Evolutionary conservation across 2,329 filamentous ascomycete genomes (phyloP).

Genomic region (Sphaceloma murrayae): DNA sequence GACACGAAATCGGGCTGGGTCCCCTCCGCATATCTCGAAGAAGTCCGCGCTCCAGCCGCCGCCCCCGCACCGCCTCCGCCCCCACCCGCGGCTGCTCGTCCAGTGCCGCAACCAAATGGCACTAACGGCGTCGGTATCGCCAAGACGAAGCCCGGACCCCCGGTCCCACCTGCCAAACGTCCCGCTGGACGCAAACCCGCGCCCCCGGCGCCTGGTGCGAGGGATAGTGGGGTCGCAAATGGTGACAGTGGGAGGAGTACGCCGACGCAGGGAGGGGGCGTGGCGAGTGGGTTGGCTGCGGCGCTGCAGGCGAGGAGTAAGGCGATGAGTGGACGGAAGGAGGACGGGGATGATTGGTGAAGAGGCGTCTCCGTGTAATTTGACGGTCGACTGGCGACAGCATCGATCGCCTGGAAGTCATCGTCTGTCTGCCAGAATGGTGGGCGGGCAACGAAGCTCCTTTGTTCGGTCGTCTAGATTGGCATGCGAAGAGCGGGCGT

Average conservation of each 20-base stretch:
- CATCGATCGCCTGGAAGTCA: no score
- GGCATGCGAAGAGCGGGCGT: no score
- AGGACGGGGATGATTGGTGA: constrained; percentile 31
- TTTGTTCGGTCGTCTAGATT: no score
- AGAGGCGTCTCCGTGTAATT: no score
- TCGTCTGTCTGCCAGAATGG: no score
- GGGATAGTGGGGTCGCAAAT: constrained; percentile 51
- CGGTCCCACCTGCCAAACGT: constrained; percentile 70
- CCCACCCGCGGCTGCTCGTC: constrained; percentile 47
- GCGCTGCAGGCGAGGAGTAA: constrained; percentile 41
- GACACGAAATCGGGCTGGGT: constrained; percentile 78
- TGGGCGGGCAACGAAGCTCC: no score
- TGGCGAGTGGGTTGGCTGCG: constrained; percentile 43
- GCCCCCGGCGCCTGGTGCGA: constrained; percentile 51
- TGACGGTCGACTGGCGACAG: no score
- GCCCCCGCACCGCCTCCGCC: constrained; percentile 50
- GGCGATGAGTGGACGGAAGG: constrained; percentile 37
- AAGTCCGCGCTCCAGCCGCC: constrained; percentile 50
- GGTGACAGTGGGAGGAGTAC: constrained; percentile 31
- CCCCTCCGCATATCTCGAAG: constrained; percentile 87
- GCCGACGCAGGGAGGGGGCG: constrained; percentile 30
- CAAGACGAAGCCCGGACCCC: constrained; percentile 59
- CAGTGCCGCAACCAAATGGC: no score
- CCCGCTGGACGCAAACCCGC: constrained; percentile 66
- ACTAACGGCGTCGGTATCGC: constrained; percentile 34